phyloP scores from a whole-genome alignment of 352 stramenopile genomes.

The Pythium aristosporum region DNA sequence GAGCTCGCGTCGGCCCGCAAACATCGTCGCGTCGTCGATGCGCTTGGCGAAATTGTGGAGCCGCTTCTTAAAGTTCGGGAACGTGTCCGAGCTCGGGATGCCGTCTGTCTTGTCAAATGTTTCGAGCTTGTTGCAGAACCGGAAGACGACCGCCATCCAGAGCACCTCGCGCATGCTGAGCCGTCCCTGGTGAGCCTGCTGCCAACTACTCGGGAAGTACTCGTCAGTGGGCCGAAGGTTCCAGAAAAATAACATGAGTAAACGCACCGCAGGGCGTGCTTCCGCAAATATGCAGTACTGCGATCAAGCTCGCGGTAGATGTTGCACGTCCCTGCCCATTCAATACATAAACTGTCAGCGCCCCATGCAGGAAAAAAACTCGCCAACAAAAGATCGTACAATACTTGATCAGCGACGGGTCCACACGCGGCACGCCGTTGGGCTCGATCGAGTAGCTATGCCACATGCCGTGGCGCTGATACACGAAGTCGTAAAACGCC shows the following conservation, averaged over 20 bases:
- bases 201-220: conserved; percentile 36
- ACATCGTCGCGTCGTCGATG: conserved; percentile 39
- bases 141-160: conserved; percentile 81
- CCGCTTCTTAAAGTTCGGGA: conserved; percentile 65
- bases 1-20: conserved; percentile 62
- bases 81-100: conserved; percentile 72
- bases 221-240: not conserved
- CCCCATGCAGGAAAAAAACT: not conserved
- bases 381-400: conserved; percentile 33
- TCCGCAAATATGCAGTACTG: conserved; percentile 78
- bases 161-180: conserved; percentile 71
- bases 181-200: conserved; percentile 65
- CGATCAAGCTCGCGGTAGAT: conserved; percentile 83
- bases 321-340: conserved; percentile 65
- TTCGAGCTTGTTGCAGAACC: conserved; percentile 81
- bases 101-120: conserved; percentile 79
- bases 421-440: conserved; percentile 66
- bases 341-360: not conserved
- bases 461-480: conserved; percentile 85
- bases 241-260: not conserved
- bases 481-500: conserved; percentile 85
- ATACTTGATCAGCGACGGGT: conserved; percentile 71
- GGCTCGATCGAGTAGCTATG: conserved; percentile 75
- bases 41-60: conserved; percentile 57
- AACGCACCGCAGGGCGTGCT: conserved; percentile 61